Percentiles rank a stretch among this genome's conserved stretches.
Evolutionary conservation across 352 stramenopile genomes (phyloP).

Genomic region (Pythium chondricola): DNA sequence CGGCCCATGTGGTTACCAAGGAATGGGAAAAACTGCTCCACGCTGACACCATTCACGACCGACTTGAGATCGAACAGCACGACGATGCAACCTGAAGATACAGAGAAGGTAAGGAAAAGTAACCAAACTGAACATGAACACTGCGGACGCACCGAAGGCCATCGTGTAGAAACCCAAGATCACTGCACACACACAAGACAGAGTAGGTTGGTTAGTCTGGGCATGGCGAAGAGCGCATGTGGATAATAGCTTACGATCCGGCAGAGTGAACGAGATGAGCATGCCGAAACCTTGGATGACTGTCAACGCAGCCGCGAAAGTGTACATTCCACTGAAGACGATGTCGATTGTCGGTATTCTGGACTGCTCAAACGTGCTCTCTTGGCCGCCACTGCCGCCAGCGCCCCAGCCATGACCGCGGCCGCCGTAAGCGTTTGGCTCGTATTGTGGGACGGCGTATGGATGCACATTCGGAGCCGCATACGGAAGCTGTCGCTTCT

Average conservation of each 20-base stretch:
- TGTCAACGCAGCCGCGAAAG: constrained; percentile 68
- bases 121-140: no score
- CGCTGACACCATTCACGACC: constrained; percentile 71
- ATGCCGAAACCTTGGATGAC: constrained; percentile 83
- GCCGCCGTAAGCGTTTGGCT: constrained; percentile 48
- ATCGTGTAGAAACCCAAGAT: constrained; percentile 79
- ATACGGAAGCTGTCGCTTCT: constrained; percentile 47
- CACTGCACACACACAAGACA: constrained; percentile 29
- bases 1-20: constrained; percentile 84
- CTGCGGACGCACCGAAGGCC: constrained; percentile 51
- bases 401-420: constrained; percentile 31
- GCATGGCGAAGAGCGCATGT: not conserved
- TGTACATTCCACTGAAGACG: constrained; percentile 84
- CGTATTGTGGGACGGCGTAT: constrained; percentile 76
- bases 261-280: constrained; percentile 63
- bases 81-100: constrained; percentile 37
- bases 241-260: constrained; percentile 31
- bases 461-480: constrained; percentile 69
- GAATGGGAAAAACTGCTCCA: constrained; percentile 84
- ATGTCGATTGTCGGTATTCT: constrained; percentile 65
- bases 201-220: not conserved
- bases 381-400: constrained; percentile 17
- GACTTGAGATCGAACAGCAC: constrained; percentile 86
- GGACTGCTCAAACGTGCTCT: constrained; percentile 35
- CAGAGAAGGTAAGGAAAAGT: not conserved